phyloP scores from a whole-genome alignment of 257 asterid genomes.

The Solanum gandarillasii region DNA sequence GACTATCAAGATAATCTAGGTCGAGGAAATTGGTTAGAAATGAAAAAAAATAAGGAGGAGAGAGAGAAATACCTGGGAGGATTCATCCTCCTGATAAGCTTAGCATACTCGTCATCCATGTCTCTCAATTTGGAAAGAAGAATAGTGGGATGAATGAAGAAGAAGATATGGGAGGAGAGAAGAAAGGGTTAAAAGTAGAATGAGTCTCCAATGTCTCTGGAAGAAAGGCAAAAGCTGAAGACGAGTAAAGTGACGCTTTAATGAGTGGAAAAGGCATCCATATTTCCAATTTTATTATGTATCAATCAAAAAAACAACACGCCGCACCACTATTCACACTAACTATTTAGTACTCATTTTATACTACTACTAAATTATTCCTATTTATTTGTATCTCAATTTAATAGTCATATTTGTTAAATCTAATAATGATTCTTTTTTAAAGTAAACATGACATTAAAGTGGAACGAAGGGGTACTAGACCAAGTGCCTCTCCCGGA shows the following conservation, averaged over 20 bases:
- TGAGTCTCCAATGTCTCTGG: slow-evolving; percentile 40
- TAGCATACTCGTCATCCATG: slow-evolving; percentile 71
- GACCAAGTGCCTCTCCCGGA: not conserved
- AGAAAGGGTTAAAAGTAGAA: not conserved
- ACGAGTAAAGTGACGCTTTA: not conserved
- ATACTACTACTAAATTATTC: not conserved
- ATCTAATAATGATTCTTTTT: too few species aligned
- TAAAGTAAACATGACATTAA: not conserved
- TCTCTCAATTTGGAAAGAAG: not conserved
- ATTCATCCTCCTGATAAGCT: slow-evolving; percentile 62
- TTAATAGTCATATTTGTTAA: not conserved
- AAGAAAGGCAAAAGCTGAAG: not conserved
- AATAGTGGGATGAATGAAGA: not conserved
- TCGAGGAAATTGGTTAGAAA: not conserved
- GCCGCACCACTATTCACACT: not conserved
- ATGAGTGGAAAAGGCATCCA: not conserved
- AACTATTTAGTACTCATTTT: not conserved
- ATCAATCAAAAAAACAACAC: not conserved
- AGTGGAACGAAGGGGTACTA: too few species aligned
- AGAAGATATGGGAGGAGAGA: not conserved
- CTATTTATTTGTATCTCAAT: not conserved
- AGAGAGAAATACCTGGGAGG: slow-evolving; percentile 42
- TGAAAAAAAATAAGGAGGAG: not conserved
- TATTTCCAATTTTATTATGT: too few species aligned
- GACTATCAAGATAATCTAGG: not conserved